These are phyloP conservation scores for Elsinoe ampelina DNA, from an alignment of 2,329 filamentous ascomycete genomes.

Conservation along the genomic window DNA sequence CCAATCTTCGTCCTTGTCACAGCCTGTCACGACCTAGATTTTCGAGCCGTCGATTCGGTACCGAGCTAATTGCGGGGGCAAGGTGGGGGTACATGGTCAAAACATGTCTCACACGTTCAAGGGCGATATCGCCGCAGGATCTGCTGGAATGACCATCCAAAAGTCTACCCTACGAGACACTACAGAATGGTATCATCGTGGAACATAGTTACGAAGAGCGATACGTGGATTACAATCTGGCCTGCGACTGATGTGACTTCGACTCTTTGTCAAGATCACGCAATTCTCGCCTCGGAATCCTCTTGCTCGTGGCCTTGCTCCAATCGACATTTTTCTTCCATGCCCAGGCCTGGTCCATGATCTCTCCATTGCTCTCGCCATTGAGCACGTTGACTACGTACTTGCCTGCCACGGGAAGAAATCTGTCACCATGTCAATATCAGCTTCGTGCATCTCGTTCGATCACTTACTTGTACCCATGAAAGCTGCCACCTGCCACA, in stretches of 20 bases:
- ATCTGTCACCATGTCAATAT: conserved; percentile 1
- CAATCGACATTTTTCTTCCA: conserved; percentile 25
- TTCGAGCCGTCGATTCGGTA: background rate
- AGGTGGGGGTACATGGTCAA: background rate
- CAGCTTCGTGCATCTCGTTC: background rate
- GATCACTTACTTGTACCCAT: conserved; percentile 48
- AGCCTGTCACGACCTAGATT: background rate
- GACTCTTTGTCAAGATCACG: conserved; percentile 13
- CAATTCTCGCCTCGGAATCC: conserved; percentile 14
- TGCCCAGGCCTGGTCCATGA: conserved; percentile 29
- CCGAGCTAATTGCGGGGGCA: background rate
- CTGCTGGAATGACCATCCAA: background rate
- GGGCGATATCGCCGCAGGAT: background rate
- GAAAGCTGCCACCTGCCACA: conserved; percentile 54
- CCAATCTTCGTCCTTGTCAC: background rate
- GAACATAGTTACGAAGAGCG: background rate
- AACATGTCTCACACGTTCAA: background rate
- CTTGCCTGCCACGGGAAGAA: conserved; percentile 53
- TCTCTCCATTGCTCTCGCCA: conserved; percentile 28
- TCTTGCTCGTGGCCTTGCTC: conserved; percentile 16
- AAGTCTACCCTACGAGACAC: background rate
- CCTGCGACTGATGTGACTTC: background rate
- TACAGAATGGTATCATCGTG: background rate
- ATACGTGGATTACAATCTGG: background rate
- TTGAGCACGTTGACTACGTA: conserved; percentile 43